Base-by-base conservation (phyloP, 2,329 filamentous ascomycete species). In the Calonectria pteridis region DNA sequence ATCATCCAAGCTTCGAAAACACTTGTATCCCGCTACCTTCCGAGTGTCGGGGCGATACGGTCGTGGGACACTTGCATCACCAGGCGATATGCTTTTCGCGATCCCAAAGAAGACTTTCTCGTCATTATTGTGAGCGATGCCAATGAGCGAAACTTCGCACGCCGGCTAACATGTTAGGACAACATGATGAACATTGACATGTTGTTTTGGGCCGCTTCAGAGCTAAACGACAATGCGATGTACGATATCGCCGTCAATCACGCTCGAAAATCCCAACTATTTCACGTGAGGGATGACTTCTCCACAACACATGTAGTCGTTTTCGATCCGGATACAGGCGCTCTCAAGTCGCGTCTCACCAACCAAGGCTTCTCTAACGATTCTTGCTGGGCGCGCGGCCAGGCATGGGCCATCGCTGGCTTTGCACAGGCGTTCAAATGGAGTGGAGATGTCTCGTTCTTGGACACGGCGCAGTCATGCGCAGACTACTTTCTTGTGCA, bases 321-420 rank as follows among this genome's bases (percentile, higher is more conserved):
- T 67, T 88, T 89, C 65, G 83, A 88, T 29, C 84, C 84, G 1
- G 69, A 67, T 0, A 88, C 83, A 0, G 87, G 88, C 0, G 67
- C 67, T 0, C 76, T 85, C 0, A 85, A 85, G 70, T 79, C 81
- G 0, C 84, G 84, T n/a, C 82, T 88, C 69, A 89, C 87, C 0
- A 87, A 88, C 62, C 88, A 89, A 75, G 88, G 88, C 0, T 85
- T 84, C 76, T 78, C 77, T 2, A 85, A 88, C 66, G 77, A 78
- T 1, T 87, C 85, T 0, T 87, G 84, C 13, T 89, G 88, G 88
- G 81, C 84, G 6, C 83, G 88, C 4, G 88, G 88, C 0, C 88
- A 89, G 70, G 86, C 87, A 0, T 89, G 88, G 88, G 84, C 85
- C 0, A 86, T 89, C 3, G 83, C 85, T 62, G 88, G 88, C 0